Evolutionary conservation across 2,329 filamentous ascomycete genomes (phyloP).

Genomic region (Apiospora phragmitis): DNA sequence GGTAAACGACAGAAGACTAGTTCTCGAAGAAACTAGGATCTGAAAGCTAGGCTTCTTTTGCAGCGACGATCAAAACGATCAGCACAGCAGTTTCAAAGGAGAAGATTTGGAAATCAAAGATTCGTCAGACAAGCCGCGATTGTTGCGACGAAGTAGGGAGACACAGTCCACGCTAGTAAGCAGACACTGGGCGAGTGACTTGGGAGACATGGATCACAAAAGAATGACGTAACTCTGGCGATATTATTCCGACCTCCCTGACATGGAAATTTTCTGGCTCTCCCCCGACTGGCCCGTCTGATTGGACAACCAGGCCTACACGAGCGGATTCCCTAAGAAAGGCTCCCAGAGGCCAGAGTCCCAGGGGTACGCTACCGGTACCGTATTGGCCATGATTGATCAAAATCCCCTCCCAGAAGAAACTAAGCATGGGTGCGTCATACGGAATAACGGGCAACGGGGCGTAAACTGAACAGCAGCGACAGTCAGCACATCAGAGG

Average conservation of each 20-base stretch:
- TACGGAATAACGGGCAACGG: neutral
- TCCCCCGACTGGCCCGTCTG: neutral
- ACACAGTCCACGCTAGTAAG: neutral
- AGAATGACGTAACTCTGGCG: conserved; percentile 18
- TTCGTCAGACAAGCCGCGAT: conserved; percentile 6
- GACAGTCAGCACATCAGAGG: neutral
- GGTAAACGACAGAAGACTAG: neutral
- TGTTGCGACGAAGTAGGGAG: neutral
- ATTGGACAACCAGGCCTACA: conserved; percentile 10
- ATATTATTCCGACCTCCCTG: conserved; percentile 15
- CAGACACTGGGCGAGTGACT: conserved; percentile 10
- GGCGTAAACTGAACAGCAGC: neutral
- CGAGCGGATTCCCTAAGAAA: neutral
- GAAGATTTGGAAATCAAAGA: conserved; percentile 6
- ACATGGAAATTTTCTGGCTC: conserved; percentile 16
- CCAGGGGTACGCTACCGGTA: neutral
- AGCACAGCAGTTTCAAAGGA: neutral
- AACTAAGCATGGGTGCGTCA: neutral
- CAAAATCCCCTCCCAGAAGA: neutral
- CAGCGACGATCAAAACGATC: neutral
- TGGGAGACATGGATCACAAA: conserved; percentile 11
- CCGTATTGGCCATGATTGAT: neutral
- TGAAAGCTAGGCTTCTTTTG: neutral
- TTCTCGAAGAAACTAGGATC: neutral
- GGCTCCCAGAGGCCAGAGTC: neutral